phyloP scores from a whole-genome alignment of 2,329 filamentous ascomycete species.

The Ophiostoma quercus region DNA sequence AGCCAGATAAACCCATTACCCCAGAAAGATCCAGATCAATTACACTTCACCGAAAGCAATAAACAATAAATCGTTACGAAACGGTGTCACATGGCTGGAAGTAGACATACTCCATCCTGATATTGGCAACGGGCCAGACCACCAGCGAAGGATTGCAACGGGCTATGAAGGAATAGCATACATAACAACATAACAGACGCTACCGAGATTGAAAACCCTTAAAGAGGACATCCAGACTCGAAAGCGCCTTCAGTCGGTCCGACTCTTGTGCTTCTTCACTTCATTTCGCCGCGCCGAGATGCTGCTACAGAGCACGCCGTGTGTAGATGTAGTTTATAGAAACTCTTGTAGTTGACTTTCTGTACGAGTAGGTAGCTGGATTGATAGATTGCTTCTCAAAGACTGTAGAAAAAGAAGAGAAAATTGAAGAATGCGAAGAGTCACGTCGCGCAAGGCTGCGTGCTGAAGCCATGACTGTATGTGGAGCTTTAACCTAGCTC shows the following conservation, averaged over 20 bases:
- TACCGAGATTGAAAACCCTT: background rate
- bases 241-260: background rate
- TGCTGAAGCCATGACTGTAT: background rate
- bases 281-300: constrained; percentile 8
- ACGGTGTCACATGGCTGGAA: background rate
- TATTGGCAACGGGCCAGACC: background rate
- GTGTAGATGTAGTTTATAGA: background rate
- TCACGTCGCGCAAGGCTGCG: constrained; percentile 6
- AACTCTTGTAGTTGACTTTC: no score
- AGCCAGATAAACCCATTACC: background rate
- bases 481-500: background rate
- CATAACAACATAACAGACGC: background rate
- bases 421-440: background rate
- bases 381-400: background rate
- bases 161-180: background rate
- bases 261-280: background rate
- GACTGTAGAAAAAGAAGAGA: background rate
- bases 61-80: background rate
- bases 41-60: background rate
- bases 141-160: background rate
- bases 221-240: background rate
- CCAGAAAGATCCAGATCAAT: background rate
- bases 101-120: background rate
- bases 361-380: no score
- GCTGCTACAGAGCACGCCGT: background rate